A percentile compares a stretch with the other conserved stretches of the same genome.
These are phyloP conservation scores for Phytophthora vignae DNA, from an alignment of 352 stramenopile genomes.

Conservation along the genomic window DNA sequence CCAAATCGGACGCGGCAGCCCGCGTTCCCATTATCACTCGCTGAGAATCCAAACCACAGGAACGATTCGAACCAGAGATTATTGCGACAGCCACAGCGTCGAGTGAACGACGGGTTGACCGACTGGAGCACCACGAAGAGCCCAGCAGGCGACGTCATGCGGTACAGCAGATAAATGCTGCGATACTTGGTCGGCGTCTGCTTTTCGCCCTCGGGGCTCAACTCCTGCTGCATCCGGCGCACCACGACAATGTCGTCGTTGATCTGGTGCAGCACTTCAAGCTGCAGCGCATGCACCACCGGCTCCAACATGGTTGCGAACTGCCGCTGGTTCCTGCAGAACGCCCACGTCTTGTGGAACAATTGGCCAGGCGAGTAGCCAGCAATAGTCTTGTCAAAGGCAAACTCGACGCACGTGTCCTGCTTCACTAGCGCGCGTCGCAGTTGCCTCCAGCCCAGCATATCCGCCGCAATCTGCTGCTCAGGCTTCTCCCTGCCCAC, in stretches of 20 bases:
- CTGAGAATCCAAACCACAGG: constrained; percentile 43
- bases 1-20: constrained; percentile 41
- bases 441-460: constrained; percentile 42
- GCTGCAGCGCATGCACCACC: constrained; percentile 30
- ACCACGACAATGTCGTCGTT: constrained; percentile 49
- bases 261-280: constrained; percentile 44
- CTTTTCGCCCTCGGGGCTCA: constrained; percentile 28
- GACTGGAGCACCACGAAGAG: constrained; percentile 45
- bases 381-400: constrained; percentile 38
- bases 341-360: constrained; percentile 42
- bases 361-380: constrained; percentile 23
- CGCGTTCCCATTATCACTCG: neutral
- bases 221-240: constrained; percentile 42
- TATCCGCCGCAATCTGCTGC: neutral
- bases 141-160: constrained; percentile 36
- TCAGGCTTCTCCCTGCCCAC: neutral
- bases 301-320: constrained; percentile 37
- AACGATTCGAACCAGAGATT: constrained; percentile 49
- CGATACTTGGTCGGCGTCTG: constrained; percentile 41
- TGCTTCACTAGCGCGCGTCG: constrained; percentile 23
- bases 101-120: constrained; percentile 43
- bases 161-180: constrained; percentile 46
- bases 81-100: constrained; percentile 35
- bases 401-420: constrained; percentile 37
- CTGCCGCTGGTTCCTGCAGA: constrained; percentile 38